These are phyloP conservation scores for Apiotrichum montevideense DNA, from an alignment of 1,284 basidiomycete genomes.

Conservation along the genomic window DNA sequence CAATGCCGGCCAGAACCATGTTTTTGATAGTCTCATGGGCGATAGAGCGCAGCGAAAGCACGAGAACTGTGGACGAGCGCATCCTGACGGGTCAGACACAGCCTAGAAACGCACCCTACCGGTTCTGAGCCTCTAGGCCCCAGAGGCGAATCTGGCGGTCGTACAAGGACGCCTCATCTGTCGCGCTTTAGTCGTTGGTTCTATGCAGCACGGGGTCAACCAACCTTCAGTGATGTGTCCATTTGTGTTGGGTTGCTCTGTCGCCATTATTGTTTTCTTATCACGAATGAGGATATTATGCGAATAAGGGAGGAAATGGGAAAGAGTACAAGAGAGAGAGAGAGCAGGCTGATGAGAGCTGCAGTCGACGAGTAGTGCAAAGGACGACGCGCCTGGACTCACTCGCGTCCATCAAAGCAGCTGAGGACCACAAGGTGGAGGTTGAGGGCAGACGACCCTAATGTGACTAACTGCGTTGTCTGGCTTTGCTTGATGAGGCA, in stretches of 20 bases:
- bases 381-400: too few species aligned
- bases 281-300: too few species aligned
- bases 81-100: slow-evolving; percentile 55
- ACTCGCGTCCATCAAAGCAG: too few species aligned
- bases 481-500: too few species aligned
- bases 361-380: too few species aligned
- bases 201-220: not conserved
- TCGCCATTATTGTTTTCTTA: not conserved
- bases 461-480: too few species aligned
- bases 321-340: too few species aligned
- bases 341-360: too few species aligned
- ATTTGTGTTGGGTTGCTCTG: slow-evolving; percentile 3
- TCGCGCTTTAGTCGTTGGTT: too few species aligned
- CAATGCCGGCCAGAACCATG: slow-evolving; percentile 57
- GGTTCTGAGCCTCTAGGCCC: slow-evolving; percentile 95
- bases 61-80: slow-evolving; percentile 84
- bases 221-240: slow-evolving; percentile 40
- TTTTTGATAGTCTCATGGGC: slow-evolving; percentile 98
- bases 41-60: slow-evolving; percentile 72
- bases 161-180: slow-evolving; percentile 80
- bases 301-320: too few species aligned
- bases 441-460: too few species aligned
- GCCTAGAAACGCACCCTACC: slow-evolving; percentile 51
- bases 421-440: too few species aligned
- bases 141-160: slow-evolving; percentile 96